Conservation (phyloP, 1,139 yeast species). For the Diutina ranongensis region DNA sequence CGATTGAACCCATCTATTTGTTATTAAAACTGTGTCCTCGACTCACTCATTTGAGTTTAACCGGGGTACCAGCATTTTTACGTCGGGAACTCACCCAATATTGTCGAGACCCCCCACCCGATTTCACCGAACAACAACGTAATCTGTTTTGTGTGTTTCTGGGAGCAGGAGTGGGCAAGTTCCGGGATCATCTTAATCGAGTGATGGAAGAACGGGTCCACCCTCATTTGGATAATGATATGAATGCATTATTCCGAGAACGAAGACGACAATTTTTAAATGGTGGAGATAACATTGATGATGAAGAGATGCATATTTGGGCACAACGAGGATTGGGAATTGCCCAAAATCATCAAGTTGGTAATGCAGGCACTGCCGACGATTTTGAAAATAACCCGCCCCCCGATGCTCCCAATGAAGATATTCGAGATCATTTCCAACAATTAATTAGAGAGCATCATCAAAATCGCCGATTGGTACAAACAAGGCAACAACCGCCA, state of each 20-base stretch:
- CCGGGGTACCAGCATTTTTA: constrained; percentile 85
- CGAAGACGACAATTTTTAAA: constrained; percentile 5
- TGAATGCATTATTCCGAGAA: constrained; percentile 4
- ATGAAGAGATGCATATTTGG: constrained; percentile 6
- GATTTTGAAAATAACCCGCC: constrained; percentile 19
- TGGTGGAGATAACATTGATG: constrained; percentile 4
- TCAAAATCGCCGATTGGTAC: constrained; percentile 16
- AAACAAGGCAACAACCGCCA: constrained; percentile 11
- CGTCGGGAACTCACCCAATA: constrained; percentile 76
- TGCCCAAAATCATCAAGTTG: neutral
- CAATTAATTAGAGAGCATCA: constrained; percentile 21
- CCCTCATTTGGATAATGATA: constrained; percentile 4
- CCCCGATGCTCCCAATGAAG: constrained; percentile 25
- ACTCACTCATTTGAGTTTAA: constrained; percentile 75
- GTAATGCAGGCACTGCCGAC: constrained; percentile 6
- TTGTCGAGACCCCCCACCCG: constrained; percentile 93
- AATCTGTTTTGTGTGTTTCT: constrained; percentile 87
- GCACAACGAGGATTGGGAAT: constrained; percentile 6
- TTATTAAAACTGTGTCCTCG: constrained; percentile 74
- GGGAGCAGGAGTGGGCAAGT: constrained; percentile 73
- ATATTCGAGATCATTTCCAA: constrained; percentile 29
- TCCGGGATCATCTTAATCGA: constrained; percentile 49
- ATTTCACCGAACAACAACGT: constrained; percentile 80
- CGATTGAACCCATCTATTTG: constrained; percentile 60
- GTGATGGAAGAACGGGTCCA: constrained; percentile 31